These are phyloP conservation scores for Fusarium sterilihyphosum DNA, from an alignment of 2,329 filamentous ascomycete species.

Conservation along the genomic window DNA sequence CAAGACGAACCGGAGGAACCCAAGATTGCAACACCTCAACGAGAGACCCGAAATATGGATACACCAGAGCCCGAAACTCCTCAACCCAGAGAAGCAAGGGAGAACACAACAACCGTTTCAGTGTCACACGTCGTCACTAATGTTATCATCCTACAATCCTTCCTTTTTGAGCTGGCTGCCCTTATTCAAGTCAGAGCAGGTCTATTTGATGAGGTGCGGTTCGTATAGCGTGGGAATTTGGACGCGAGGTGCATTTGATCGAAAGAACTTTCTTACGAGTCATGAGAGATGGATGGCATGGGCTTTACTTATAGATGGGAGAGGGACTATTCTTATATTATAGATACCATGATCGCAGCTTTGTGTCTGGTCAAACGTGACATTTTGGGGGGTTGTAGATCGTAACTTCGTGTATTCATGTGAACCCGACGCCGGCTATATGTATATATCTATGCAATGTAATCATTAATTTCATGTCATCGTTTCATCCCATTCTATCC, in stretches of 20 bases:
- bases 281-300: conserved; percentile 39
- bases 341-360: conserved; percentile 19
- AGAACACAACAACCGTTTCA: conserved; percentile 61
- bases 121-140: conserved; percentile 85
- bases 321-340: conserved; percentile 14
- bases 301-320: conserved; percentile 29
- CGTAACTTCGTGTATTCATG: conserved; percentile 26
- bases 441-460: conserved; percentile 15
- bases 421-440: conserved; percentile 22
- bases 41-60: conserved; percentile 16
- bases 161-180: conserved; percentile 79
- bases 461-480: conserved; percentile 27
- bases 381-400: conserved; percentile 2
- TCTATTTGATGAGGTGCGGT: conserved; percentile 80
- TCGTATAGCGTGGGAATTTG: conserved; percentile 48
- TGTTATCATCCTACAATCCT: conserved; percentile 81
- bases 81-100: conserved; percentile 26
- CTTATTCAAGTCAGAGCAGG: conserved; percentile 79
- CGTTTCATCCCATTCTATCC: conserved; percentile 85
- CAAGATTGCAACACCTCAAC: conserved; percentile 9
- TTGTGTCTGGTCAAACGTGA: conserved; percentile 17
- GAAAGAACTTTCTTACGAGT: conserved; percentile 37
- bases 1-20: background rate
- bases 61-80: conserved; percentile 30
- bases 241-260: conserved; percentile 4